Base-by-base conservation (phyloP, 805 yeast species). In the Ogataea naganishii region DNA sequence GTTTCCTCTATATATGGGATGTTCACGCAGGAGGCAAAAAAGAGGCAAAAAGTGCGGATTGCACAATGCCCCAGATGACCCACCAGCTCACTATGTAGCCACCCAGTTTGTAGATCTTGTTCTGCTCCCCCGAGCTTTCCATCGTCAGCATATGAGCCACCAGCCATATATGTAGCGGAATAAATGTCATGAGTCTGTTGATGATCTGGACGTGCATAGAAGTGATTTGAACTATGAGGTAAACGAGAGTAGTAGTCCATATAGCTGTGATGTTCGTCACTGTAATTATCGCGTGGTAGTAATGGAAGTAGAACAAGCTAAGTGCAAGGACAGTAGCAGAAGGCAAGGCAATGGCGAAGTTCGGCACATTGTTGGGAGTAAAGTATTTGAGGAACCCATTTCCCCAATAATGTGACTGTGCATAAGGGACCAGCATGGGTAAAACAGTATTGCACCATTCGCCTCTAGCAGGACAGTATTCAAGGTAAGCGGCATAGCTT, bases 11-110 rank as follows among this genome's bases (percentile, higher is more conserved):
- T n/a, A n/a, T n/a, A n/a, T n/a, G n/a, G n/a, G n/a, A n/a, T n/a
- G n/a, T 27, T 50, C 51, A 85, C n/a, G 97, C 97, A 4, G 97
- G 97, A 2, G 96, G 97, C 24, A 88, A 60, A 47, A 83, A 88
- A n/a, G 77, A 77, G 6, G 80, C 83, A 57, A 73, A 88, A 29
- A 88, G 56, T 2, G 72, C 68, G 0, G 88, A 69, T 53, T 88
- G 96, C 3, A 75, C 43, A 5, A 76, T 49, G 14, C 59, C 62
- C 94, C 95, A 88, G 1, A 67, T 40, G 5, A 75, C 39, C 42
- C 73, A 57, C 60, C 72, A 80, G 6, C 55, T 41, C 1, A 71
- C 47, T 12, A 46, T 40, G 13, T 20, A 20, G 13, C 18, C 16
- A 52, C 12, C 30, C 11, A 33, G 32, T 21, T 40, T 35, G 5